A percentile compares a stretch with the other conserved stretches of the same genome.
Evolutionary conservation across 345 rosid genomes (phyloP).

Genomic region (Aquilaria yunnanensis): DNA sequence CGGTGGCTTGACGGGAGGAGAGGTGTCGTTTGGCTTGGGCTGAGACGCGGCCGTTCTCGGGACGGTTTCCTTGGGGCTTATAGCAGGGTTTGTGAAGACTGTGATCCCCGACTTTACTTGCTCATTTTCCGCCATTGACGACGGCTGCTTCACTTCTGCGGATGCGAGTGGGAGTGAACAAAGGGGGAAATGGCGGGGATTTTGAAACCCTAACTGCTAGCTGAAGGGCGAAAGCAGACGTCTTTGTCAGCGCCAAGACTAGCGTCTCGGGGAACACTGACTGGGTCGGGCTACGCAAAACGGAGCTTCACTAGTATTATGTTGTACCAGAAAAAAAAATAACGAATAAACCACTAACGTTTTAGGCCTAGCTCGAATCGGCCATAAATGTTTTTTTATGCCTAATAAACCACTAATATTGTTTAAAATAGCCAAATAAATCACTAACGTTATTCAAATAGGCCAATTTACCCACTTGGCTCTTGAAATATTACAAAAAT

Average conservation of each 20-base stretch:
- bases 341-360: too few species aligned
- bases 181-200: conserved; percentile 40
- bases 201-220: conserved; percentile 30
- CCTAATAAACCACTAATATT: too few species aligned
- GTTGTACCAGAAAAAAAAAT: too few species aligned
- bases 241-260: too few species aligned
- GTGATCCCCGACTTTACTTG: conserved; percentile 21
- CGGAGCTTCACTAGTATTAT: too few species aligned
- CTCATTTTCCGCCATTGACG: conserved; percentile 30
- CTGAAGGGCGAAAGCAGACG: background rate
- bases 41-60: conserved; percentile 25
- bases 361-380: too few species aligned
- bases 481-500: too few species aligned
- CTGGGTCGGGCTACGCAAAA: background rate
- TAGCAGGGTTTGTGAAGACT: conserved; percentile 19
- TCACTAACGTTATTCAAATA: too few species aligned
- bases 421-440: too few species aligned
- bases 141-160: background rate
- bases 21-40: conserved; percentile 22
- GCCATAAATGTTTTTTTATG: too few species aligned
- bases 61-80: conserved; percentile 11
- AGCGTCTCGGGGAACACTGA: conserved; percentile 8
- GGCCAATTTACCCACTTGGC: too few species aligned
- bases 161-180: background rate
- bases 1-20: conserved; percentile 30